Evolutionary conservation across 2,329 filamentous ascomycete genomes (phyloP), one percentile per base, ranked within the genome.

Genomic region (Calonectria hawksworthii): DNA sequence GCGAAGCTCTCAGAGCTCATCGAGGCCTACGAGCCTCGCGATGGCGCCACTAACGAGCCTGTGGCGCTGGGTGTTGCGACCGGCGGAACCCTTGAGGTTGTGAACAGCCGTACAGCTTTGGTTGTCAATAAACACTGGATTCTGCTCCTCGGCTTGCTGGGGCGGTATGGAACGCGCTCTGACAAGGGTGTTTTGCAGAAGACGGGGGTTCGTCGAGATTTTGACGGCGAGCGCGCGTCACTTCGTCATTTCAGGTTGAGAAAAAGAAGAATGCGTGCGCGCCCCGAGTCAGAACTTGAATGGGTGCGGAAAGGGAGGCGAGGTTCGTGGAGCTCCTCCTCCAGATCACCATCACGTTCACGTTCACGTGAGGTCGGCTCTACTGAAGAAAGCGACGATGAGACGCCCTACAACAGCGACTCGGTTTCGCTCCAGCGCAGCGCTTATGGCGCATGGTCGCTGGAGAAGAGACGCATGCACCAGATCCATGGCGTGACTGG

Each of bases 71-170:
- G 63, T 14, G 52, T 74, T 13, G 26, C 63, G 26, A 54, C 30
- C 2, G 72, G 68, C 11, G 68, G 72, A 7, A 28, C 61, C 1
- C 68, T 74, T 10, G 72, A 74, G n/a, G 47, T 72, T 6, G 68
- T 72, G 21, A 74, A 72, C 28, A 68, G 64, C 23, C 68, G 72
- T 6, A 74, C 72, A 4, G 72, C 68, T 4, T 47, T 74, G 52
- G 68, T 70, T 18, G 68, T 54, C 18, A 61, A 68, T 28, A 74
- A 71, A 23, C 72, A 74, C 41, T 74, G 72, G 72, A 44, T 74
- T 18, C 8, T 74, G 52, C 30, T 71, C 9, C 72, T 74, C 18
- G 72, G 72, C 4, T 26, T 74, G 38, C 63, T 74, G 8, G 72
- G 72, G 8, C 61, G 72, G 4, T 71, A 74, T 26, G 72, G 72